phyloP scores from a whole-genome alignment of 495 filamentous ascomycete genomes.

The Lindgomyces ingoldianus region DNA sequence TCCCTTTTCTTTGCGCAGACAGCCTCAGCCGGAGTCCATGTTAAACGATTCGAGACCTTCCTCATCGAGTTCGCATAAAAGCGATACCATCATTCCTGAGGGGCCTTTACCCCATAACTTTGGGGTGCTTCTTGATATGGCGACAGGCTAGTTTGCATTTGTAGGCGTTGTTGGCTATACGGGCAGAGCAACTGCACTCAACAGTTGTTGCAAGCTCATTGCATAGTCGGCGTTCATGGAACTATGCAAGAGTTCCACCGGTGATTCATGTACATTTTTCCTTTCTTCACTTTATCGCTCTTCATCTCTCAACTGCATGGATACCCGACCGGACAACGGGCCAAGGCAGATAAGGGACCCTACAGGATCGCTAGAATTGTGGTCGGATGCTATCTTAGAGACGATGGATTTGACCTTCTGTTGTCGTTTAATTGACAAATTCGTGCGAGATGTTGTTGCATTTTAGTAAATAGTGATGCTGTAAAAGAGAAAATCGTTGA shows the following conservation, averaged over 20 bases:
- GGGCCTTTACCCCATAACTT: background rate
- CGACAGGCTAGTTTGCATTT: constrained; percentile 5
- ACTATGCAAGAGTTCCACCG: background rate
- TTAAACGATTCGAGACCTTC: constrained; percentile 8
- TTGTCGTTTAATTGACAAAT: background rate
- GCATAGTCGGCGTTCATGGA: constrained; percentile 6
- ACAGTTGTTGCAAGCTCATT: background rate
- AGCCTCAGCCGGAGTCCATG: background rate
- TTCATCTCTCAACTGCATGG: constrained; percentile 11
- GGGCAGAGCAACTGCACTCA: background rate
- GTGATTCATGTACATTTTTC: background rate
- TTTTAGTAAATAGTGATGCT: too few relatives aligned
- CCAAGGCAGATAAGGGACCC: background rate
- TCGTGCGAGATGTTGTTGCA: too few relatives aligned
- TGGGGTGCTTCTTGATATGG: background rate
- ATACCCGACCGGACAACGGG: background rate
- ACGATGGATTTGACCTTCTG: background rate
- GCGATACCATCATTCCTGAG: background rate
- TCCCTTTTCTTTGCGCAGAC: background rate
- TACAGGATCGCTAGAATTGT: background rate
- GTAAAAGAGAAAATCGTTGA: too few relatives aligned
- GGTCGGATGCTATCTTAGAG: background rate
- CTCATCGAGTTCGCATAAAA: background rate
- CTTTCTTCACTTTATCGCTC: background rate
- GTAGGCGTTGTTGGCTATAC: constrained; percentile 2